phyloP scores from a whole-genome alignment of 805 yeast species.

The Metschnikowia proteae region DNA sequence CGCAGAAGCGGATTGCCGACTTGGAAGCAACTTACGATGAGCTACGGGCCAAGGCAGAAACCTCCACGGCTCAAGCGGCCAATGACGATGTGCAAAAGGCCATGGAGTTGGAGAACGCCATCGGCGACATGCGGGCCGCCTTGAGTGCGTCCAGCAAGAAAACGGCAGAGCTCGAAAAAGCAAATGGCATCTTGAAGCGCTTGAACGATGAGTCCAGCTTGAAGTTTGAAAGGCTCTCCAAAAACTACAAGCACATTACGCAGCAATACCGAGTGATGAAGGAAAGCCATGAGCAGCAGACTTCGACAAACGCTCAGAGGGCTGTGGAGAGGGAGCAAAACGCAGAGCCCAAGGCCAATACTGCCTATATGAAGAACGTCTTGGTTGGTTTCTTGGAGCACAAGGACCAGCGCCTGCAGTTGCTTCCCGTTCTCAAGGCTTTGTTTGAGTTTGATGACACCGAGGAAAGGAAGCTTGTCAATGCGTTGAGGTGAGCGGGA shows the following conservation, averaged over 20 bases:
- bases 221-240: constrained; percentile 65
- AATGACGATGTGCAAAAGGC: constrained; percentile 12
- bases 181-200: constrained; percentile 52
- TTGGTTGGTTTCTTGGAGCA: constrained; percentile 88
- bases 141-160: constrained; percentile 49
- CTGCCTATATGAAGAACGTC: constrained; percentile 84
- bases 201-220: constrained; percentile 64
- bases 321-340: constrained; percentile 11
- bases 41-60: constrained; percentile 23
- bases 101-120: constrained; percentile 26
- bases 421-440: constrained; percentile 81
- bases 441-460: constrained; percentile 61
- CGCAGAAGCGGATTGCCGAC: constrained; percentile 38
- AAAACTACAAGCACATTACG: constrained; percentile 62
- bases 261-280: constrained; percentile 52
- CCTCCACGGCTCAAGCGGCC: constrained; percentile 14
- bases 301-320: constrained; percentile 3
- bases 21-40: constrained; percentile 31
- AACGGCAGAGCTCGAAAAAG: constrained; percentile 51
- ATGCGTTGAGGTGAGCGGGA: constrained; percentile 44
- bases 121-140: constrained; percentile 49
- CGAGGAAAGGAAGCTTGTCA: constrained; percentile 71
- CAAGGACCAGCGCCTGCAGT: constrained; percentile 81
- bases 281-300: constrained; percentile 15
- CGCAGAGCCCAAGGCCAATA: constrained; percentile 33